A percentile compares a stretch with the other conserved stretches of the same genome.
These are phyloP conservation scores for Penicillium sp. DNA, from an alignment of 2,329 filamentous ascomycete species.

Conservation along the genomic window DNA sequence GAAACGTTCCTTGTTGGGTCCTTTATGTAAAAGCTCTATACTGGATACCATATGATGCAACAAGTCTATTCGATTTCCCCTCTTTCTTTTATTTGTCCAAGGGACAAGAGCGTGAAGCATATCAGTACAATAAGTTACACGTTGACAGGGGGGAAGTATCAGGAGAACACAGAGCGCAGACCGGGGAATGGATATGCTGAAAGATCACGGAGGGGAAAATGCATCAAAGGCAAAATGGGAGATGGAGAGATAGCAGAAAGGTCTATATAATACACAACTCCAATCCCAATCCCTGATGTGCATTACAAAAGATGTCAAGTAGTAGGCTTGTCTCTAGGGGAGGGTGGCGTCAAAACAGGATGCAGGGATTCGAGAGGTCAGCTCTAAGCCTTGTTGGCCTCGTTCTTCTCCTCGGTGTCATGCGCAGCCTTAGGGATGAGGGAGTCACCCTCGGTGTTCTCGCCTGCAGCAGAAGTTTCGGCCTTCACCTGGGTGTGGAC, in stretches of 20 bases:
- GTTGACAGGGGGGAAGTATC: slow-evolving; percentile 10
- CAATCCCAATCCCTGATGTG: slow-evolving; percentile 12
- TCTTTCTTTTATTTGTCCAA: slow-evolving; percentile 15
- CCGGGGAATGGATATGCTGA: slow-evolving; percentile 24
- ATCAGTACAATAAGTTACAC: slow-evolving; percentile 34
- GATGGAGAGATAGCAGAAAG: slow-evolving; percentile 16
- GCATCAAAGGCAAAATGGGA: slow-evolving; percentile 8
- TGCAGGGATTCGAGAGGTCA: slow-evolving; percentile 11
- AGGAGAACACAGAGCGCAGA: slow-evolving; percentile 20
- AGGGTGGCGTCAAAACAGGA: slow-evolving; percentile 11
- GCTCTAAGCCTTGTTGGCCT: slow-evolving; percentile 20
- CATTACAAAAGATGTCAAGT: slow-evolving; percentile 7
- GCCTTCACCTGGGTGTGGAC: slow-evolving; percentile 25
- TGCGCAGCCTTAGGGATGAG: slow-evolving; percentile 52
- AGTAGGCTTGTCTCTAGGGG: slow-evolving; percentile 4
- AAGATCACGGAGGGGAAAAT: slow-evolving; percentile 18
- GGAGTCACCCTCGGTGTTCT: slow-evolving; percentile 42
- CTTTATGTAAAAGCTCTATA: neutral
- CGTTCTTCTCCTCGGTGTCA: slow-evolving; percentile 38
- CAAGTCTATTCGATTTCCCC: slow-evolving; percentile 30
- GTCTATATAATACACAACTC: slow-evolving; percentile 29
- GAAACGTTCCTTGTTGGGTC: too few relatives aligned
- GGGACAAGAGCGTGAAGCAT: slow-evolving; percentile 19
- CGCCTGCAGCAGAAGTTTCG: slow-evolving; percentile 19
- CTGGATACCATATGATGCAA: slow-evolving; percentile 13